These are phyloP conservation scores for Polytolypa hystricis DNA, from an alignment of 2,329 filamentous ascomycete species.

Conservation along the genomic window DNA sequence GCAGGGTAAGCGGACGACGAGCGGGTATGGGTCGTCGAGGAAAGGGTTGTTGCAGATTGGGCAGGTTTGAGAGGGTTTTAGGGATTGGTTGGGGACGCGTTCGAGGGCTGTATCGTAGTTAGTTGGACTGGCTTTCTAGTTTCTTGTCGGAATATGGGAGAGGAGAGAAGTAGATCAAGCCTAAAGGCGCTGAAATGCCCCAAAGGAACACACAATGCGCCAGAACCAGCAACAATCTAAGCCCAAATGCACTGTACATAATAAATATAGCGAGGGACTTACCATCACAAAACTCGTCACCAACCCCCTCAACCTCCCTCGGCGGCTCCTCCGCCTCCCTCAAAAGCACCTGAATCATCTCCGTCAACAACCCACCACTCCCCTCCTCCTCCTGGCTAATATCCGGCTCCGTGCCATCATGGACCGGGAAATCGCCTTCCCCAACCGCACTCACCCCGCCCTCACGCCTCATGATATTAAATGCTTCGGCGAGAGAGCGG, in stretches of 20 bases:
- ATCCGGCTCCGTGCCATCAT: slow-evolving; percentile 35
- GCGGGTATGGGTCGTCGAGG: slow-evolving; percentile 51
- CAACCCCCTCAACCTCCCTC: slow-evolving; percentile 48
- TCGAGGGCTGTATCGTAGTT: slow-evolving; percentile 41
- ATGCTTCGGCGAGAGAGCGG: slow-evolving; percentile 49
- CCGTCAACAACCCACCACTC: slow-evolving; percentile 36
- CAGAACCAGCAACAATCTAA: no score
- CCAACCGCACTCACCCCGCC: slow-evolving; percentile 20
- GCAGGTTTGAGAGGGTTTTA: slow-evolving; percentile 44
- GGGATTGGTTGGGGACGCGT: slow-evolving; percentile 44
- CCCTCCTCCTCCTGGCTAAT: slow-evolving; percentile 17
- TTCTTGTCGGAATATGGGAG: not conserved
- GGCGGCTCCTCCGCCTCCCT: slow-evolving; percentile 48
- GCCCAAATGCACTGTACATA: no score
- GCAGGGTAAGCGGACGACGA: slow-evolving; percentile 52
- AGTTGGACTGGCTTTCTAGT: no score
- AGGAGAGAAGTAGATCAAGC: no score
- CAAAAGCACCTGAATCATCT: slow-evolving; percentile 46
- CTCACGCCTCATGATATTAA: slow-evolving; percentile 45
- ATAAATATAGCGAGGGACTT: slow-evolving; percentile 12
- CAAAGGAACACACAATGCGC: not conserved
- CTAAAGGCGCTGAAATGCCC: not conserved
- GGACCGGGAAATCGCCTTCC: slow-evolving; percentile 26
- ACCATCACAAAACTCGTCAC: slow-evolving; percentile 49
- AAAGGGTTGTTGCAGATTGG: slow-evolving; percentile 52